These are phyloP conservation scores for Cercospora berteroae DNA, from an alignment of 2,329 filamentous ascomycete genomes.

Conservation along the genomic window DNA sequence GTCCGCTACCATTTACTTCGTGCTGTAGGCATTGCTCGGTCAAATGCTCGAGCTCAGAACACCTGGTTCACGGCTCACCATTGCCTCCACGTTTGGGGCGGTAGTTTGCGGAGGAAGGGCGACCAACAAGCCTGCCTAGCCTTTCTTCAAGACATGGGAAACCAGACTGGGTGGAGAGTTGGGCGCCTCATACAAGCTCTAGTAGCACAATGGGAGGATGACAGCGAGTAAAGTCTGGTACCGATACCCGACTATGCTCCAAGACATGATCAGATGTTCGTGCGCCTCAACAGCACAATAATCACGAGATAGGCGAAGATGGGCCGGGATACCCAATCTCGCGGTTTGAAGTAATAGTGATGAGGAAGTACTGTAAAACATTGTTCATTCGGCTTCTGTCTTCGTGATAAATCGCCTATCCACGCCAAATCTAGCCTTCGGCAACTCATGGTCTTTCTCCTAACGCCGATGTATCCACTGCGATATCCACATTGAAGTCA, in stretches of 20 bases:
- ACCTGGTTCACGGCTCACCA: slow-evolving; percentile 26
- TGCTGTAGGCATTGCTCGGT: slow-evolving; percentile 20
- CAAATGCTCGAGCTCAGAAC: slow-evolving; percentile 21
- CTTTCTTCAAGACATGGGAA: background rate
- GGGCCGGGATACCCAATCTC: background rate
- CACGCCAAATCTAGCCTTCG: background rate
- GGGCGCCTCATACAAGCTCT: slow-evolving; percentile 12
- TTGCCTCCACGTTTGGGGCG: slow-evolving; percentile 23
- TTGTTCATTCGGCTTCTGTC: background rate
- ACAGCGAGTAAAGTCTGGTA: slow-evolving; percentile 3
- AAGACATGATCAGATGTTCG: background rate
- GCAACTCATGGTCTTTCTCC: background rate
- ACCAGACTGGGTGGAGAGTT: slow-evolving; percentile 16
- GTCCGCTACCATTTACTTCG: slow-evolving; percentile 17
- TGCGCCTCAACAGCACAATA: background rate
- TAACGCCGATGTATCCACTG: background rate
- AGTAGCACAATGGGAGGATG: slow-evolving; percentile 16
- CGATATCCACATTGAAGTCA: background rate
- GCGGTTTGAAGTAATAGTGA: background rate
- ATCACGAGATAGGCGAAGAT: background rate
- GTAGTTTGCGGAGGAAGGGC: slow-evolving; percentile 8
- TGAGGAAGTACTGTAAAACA: background rate
- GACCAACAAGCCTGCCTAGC: slow-evolving; percentile 11
- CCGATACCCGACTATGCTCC: background rate
- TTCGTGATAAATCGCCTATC: background rate